A percentile compares a stretch with the other conserved stretches of the same genome.
Conservation (phyloP, 2,329 filamentous ascomycete genomes). For the Aspergillus ruber region DNA sequence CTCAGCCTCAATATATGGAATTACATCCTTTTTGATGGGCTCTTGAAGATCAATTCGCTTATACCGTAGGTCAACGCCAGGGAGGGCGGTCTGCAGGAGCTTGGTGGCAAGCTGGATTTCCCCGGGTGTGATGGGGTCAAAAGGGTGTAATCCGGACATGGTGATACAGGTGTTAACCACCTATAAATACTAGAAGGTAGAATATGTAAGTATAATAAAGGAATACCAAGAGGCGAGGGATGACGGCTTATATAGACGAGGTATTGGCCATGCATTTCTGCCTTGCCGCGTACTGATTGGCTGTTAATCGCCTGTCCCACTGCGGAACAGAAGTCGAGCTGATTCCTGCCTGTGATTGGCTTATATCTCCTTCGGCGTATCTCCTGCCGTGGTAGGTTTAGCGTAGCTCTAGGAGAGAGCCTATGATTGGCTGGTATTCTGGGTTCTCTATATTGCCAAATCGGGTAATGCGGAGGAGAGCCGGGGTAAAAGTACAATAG, state of each 20-base stretch:
- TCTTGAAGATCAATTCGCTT: constrained; percentile 64
- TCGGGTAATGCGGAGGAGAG: not conserved
- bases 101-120: constrained; percentile 37
- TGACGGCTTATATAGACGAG: not conserved
- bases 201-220: not conserved
- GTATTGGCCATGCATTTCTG: not conserved
- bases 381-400: constrained; percentile 3
- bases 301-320: not conserved
- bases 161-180: not conserved
- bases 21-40: constrained; percentile 53
- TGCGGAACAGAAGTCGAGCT: not conserved
- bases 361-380: constrained; percentile 7
- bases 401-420: not conserved
- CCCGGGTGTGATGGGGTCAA: constrained; percentile 34
- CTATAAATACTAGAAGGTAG: not conserved
- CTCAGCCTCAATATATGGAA: constrained; percentile 60
- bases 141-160: constrained; percentile 29
- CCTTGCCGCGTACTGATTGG: not conserved
- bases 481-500: not conserved
- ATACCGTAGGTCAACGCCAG: constrained; percentile 40
- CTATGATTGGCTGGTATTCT: not conserved
- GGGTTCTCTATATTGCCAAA: not conserved
- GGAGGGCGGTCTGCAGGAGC: constrained; percentile 31
- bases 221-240: not conserved
- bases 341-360: constrained; percentile 8